These are phyloP conservation scores for Bacidia rubella DNA, from an alignment of 495 filamentous ascomycete species.

Conservation along the genomic window DNA sequence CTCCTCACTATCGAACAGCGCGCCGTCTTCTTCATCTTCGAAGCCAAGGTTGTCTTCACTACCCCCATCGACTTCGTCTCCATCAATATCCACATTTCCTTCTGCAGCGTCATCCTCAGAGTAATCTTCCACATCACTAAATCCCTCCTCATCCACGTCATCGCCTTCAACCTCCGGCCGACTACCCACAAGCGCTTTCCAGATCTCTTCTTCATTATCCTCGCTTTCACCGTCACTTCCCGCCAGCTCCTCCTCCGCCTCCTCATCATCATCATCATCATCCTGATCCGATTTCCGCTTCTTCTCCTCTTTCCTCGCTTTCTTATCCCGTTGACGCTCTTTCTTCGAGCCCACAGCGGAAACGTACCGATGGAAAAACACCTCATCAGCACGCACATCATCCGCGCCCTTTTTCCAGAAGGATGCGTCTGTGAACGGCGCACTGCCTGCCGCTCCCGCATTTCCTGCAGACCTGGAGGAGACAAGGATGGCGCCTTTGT, in stretches of 20 bases:
- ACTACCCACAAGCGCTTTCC: slow-evolving; percentile 79
- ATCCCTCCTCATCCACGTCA: slow-evolving; percentile 27
- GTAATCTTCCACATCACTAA: slow-evolving; percentile 27
- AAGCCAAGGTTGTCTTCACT: slow-evolving; percentile 27
- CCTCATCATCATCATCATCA: slow-evolving; percentile 38
- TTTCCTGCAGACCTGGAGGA: slow-evolving; percentile 38
- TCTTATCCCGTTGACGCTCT: slow-evolving; percentile 37
- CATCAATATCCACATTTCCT: slow-evolving; percentile 28
- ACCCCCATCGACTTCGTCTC: slow-evolving; percentile 31
- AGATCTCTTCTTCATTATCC: slow-evolving; percentile 63
- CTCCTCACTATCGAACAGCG: slow-evolving; percentile 39
- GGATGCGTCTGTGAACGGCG: slow-evolving; percentile 49
- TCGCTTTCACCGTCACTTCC: slow-evolving; percentile 27
- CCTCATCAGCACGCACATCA: slow-evolving; percentile 78
- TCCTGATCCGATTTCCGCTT: slow-evolving; percentile 23
- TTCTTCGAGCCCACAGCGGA: slow-evolving; percentile 60
- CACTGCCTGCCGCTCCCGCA: slow-evolving; percentile 14
- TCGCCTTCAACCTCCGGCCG: slow-evolving; percentile 59
- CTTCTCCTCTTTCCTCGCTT: slow-evolving; percentile 34
- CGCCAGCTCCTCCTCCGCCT: slow-evolving; percentile 23
- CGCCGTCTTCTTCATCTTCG: slow-evolving; percentile 38
- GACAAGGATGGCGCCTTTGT: slow-evolving; percentile 50
- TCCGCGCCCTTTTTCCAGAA: slow-evolving; percentile 88
- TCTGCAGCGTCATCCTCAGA: slow-evolving; percentile 31
- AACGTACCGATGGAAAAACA: slow-evolving; percentile 98